phyloP scores from a whole-genome alignment of 2,329 filamentous ascomycete species.

The Nigrograna mackinnonii region DNA sequence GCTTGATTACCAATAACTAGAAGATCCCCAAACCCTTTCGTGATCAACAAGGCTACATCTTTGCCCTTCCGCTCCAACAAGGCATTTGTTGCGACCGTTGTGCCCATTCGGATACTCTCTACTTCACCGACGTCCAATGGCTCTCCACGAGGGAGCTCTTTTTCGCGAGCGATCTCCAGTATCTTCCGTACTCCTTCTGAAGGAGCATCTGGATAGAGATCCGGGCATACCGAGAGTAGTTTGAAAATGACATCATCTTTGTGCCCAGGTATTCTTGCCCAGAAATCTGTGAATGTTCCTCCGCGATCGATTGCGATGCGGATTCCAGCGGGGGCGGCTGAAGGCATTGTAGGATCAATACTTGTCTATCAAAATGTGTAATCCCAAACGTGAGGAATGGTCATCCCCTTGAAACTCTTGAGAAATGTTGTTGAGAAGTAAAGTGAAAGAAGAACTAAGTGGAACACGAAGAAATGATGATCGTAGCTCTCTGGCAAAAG shows the following conservation, averaged over 20 bases:
- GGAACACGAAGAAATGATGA: too few species aligned
- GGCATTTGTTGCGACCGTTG: slow-evolving; percentile 27
- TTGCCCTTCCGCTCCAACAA: slow-evolving; percentile 19
- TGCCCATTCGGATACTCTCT: slow-evolving; percentile 21
- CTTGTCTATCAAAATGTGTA: too few species aligned
- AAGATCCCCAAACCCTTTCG: slow-evolving; percentile 18
- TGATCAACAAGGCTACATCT: slow-evolving; percentile 24
- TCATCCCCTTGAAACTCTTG: too few species aligned
- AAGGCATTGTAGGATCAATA: too few species aligned
- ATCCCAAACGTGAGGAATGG: too few species aligned
- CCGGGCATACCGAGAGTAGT: slow-evolving; percentile 30
- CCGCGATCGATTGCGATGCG: slow-evolving; percentile 25
- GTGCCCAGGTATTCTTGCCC: slow-evolving; percentile 26
- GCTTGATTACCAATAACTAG: slow-evolving; percentile 26
- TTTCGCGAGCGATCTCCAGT: slow-evolving; percentile 21
- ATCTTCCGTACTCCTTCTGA: slow-evolving; percentile 36
- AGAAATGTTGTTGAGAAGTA: too few species aligned
- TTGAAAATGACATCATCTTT: slow-evolving; percentile 29
- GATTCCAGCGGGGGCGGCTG: too few species aligned
- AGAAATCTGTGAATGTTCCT: slow-evolving; percentile 28
- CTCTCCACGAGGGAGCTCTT: slow-evolving; percentile 18
- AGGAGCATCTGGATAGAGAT: slow-evolving; percentile 34
- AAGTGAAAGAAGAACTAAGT: too few species aligned
- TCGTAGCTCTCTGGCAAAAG: too few species aligned
- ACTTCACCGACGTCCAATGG: slow-evolving; percentile 17